Evolutionary conservation across 1,284 basidiomycete genomes (phyloP).

Genomic region (Porodaedalea pini): DNA sequence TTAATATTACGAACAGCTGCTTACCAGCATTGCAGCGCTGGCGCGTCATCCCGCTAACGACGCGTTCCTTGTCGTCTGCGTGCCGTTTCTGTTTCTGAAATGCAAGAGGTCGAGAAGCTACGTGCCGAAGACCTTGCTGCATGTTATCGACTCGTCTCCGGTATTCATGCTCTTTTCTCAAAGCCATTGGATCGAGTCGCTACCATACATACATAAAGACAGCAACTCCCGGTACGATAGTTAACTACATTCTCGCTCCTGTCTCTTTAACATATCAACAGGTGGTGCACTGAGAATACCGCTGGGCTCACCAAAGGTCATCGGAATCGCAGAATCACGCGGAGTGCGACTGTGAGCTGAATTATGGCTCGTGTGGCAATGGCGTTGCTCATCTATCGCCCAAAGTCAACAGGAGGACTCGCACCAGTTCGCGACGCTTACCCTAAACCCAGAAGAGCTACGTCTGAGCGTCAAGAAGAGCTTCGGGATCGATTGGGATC

Average conservation of each 20-base stretch:
- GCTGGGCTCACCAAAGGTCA: conserved; percentile 17
- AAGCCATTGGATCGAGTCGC: conserved; percentile 1
- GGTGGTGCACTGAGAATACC: conserved; percentile 20
- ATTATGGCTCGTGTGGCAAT: neutral
- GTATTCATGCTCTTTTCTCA: conserved; percentile 3
- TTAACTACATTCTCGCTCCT: neutral
- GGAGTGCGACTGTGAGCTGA: conserved; percentile 14
- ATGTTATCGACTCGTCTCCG: conserved; percentile 19
- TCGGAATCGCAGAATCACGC: conserved; percentile 20
- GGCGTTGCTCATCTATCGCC: conserved; percentile 10
- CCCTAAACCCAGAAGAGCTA: conserved; percentile 72
- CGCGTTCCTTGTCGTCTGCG: neutral
- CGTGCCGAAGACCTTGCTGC: conserved; percentile 15
- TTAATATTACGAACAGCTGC: too few species aligned
- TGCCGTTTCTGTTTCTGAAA: conserved; percentile 5
- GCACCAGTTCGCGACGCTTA: conserved; percentile 69
- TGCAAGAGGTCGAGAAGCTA: conserved; percentile 5
- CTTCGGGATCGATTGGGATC: conserved; percentile 70
- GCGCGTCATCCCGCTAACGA: neutral
- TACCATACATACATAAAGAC: conserved; percentile 21
- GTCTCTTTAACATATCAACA: neutral
- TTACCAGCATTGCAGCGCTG: too few species aligned
- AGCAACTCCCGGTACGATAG: conserved; percentile 15
- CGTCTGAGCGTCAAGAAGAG: conserved; percentile 57
- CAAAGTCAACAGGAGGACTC: conserved; percentile 79